Base-by-base conservation (phyloP, 345 rosid genomes). In the Murraya koenigii region DNA sequence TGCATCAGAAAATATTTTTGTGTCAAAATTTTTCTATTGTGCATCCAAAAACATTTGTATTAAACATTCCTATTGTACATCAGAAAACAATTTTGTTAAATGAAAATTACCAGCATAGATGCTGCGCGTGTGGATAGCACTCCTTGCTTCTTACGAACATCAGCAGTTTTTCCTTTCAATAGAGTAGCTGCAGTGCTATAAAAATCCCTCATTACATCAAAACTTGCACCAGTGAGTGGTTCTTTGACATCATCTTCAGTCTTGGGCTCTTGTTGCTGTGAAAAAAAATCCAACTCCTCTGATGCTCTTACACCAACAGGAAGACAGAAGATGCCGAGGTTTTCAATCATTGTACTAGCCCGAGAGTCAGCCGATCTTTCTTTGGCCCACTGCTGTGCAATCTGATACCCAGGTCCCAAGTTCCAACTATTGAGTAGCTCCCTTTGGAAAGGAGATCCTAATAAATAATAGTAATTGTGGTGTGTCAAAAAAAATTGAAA, bases 301-400 rank as follows among this genome's bases (percentile, higher is more conserved):
- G 86, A 82, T 82, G 88, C 85, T 82, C 86, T 95, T 82, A 95
- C 91, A 58, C 99, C 99, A 55, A 92, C 94, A 69, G 99, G 98
- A 82, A 92, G 93, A 87, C 77, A 76, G 85, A 91, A 90, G 80
- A 90, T 78, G 80, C 95, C 85, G 35, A 89, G 62, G 73, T 86
- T 91, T 77, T 85, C 87, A 67, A 85, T 87, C 75, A 78, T 75
- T 66, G 89, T 79, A 54, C 84, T 78, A 77, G 90, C 87, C 80
- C 84, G 91, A 52, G 91, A 77, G 59, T 82, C 84, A 78, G 82
- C 82, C 71, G 84, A 80, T 88, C 92, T 79, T 83, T 92, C 93
- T 85, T 86, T 82, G 71, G 92, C 90, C 92, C 94, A 90, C 71
- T 86, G 82, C 83, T 78, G 87, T 35, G 92, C 95, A 81, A 84